Conservation (phyloP, 371 early-diverging fungal genomes). For the Lichtheimia hyalospora region DNA sequence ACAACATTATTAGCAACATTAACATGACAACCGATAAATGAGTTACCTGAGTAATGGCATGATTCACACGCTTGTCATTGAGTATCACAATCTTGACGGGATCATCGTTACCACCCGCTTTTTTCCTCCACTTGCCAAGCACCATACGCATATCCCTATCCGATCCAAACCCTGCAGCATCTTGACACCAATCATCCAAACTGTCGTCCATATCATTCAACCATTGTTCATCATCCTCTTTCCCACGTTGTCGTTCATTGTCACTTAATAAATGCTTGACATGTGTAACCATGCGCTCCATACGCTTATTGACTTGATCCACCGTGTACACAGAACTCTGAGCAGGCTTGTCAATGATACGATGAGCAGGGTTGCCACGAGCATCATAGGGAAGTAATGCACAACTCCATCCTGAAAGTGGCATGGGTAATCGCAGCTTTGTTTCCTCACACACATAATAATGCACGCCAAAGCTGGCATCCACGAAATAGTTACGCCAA, state of each 20-base stretch:
- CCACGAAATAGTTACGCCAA: conserved; percentile 45
- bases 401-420: conserved; percentile 45
- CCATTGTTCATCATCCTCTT: conserved; percentile 40
- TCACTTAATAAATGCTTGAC: conserved; percentile 29
- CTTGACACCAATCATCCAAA: conserved; percentile 51
- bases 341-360: conserved; percentile 33
- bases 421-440: conserved; percentile 28
- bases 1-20: background rate
- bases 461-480: conserved; percentile 52
- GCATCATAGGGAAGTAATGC: conserved; percentile 18
- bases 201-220: conserved; percentile 45
- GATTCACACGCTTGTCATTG: conserved; percentile 50
- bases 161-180: conserved; percentile 21
- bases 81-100: conserved; percentile 44
- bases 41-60: conserved; percentile 36
- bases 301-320: conserved; percentile 35
- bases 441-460: conserved; percentile 42
- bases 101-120: conserved; percentile 48
- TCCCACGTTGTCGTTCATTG: conserved; percentile 3
- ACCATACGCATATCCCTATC: conserved; percentile 32
- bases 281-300: conserved; percentile 39
- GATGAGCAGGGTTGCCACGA: conserved; percentile 12
- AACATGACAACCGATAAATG: no score
- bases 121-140: conserved; percentile 48
- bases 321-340: conserved; percentile 36